phyloP scores from a whole-genome alignment of 345 rosid species.

The Eucalyptus guilfoylei region DNA sequence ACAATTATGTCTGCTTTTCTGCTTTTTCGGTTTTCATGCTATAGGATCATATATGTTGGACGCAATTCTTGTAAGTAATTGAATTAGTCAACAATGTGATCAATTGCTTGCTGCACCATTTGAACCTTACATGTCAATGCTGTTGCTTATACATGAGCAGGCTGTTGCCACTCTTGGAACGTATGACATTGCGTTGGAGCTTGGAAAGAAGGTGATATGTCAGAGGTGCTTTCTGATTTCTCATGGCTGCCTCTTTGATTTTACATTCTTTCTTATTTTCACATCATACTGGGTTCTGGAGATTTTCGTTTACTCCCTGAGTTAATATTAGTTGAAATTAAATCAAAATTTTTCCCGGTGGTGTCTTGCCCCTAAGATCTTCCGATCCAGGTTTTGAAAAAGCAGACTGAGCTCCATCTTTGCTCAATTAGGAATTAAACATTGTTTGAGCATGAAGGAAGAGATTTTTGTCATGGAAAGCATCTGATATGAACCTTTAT shows the following conservation, averaged over 20 bases:
- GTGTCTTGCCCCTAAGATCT: background rate
- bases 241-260: background rate
- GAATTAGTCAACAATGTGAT: background rate
- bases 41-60: background rate
- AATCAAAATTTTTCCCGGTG: background rate
- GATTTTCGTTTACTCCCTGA: background rate
- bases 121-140: background rate
- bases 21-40: background rate
- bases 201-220: slow-evolving; percentile 89
- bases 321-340: background rate
- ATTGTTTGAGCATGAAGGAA: background rate
- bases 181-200: slow-evolving; percentile 75
- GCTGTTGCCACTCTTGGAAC: slow-evolving; percentile 84
- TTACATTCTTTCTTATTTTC: background rate
- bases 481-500: background rate
- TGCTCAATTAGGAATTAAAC: background rate
- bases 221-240: slow-evolving; percentile 45
- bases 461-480: background rate
- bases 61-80: background rate
- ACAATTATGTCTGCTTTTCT: background rate
- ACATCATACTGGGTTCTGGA: background rate
- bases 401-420: background rate
- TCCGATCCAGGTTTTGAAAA: background rate
- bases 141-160: slow-evolving; percentile 10
- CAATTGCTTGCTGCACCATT: background rate